Evolutionary conservation across 2,329 filamentous ascomycete genomes (phyloP), one percentile per base, ranked within the genome.

Genomic region (Calonectria pteridis): DNA sequence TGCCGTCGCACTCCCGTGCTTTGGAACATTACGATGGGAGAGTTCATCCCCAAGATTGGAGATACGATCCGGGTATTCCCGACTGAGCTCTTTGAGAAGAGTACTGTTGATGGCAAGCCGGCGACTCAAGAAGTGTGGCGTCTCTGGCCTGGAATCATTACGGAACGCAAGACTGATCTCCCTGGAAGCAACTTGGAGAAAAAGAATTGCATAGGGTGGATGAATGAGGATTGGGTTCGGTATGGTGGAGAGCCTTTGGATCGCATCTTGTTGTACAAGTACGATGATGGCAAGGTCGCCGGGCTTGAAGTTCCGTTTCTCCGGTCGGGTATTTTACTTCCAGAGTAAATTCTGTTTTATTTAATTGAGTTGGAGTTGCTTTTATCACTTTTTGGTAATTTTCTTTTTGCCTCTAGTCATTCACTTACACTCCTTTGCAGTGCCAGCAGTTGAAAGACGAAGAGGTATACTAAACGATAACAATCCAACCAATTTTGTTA

Each of bases 211-310:
- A 31, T 78, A 1, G 75, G 78, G 4, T 85, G 83, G 83, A 82
- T 79, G 40, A 69, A 82, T 6, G 80, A 79, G 0, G 82, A 85
- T 40, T 85, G 82, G 82, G 73, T 85, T 28, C 80, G 83, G 33
- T 85, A 85, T 69, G 83, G 82, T 0, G 76, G 81, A 13, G 78
- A 84, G 70, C 79, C 83, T 2, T 43, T 85, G 14, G 83, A 85
- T 55, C 74, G 81, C 10, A 72, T 85, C 10, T 51, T 84, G 2
- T 79, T 86, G 55, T 78, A 82, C 26, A 75, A 77, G 49, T 78
- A 83, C 63, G 66, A 64, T 6, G 69, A 74, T 6, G 77, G 77
- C 2, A 53, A 76, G 9, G 80, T 84, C 2, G 28, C 79, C 37
- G 82, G 83, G 0, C 73, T 84, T 23, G 82, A 86, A 69, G 73